These are phyloP conservation scores for Pichia norvegensis DNA, from an alignment of 1,139 yeast species.

Conservation along the genomic window DNA sequence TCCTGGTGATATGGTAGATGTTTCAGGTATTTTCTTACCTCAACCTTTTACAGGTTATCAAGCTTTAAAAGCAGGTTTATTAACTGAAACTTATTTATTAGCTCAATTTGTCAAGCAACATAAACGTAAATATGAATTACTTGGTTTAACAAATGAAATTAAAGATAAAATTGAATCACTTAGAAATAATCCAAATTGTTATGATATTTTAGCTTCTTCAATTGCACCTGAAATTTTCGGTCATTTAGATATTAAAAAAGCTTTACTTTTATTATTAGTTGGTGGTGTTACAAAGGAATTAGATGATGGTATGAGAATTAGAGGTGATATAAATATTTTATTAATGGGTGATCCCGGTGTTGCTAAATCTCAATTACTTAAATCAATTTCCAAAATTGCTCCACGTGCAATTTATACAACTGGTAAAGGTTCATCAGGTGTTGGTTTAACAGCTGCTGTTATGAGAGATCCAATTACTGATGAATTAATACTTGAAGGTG, in stretches of 20 bases:
- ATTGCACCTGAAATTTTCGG: slow-evolving; percentile 98
- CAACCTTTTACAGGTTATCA: slow-evolving; percentile 92
- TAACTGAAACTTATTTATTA: slow-evolving; percentile 90
- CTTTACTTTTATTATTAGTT: slow-evolving; percentile 70
- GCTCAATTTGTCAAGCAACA: slow-evolving; percentile 83
- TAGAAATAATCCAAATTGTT: slow-evolving; percentile 56
- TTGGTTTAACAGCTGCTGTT: slow-evolving; percentile 97
- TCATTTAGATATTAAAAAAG: slow-evolving; percentile 87
- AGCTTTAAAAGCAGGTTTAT: slow-evolving; percentile 83
- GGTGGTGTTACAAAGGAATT: slow-evolving; percentile 95
- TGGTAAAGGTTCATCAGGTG: slow-evolving; percentile 98
- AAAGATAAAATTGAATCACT: slow-evolving; percentile 49
- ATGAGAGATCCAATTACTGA: slow-evolving; percentile 98
- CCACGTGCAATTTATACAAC: slow-evolving; percentile 98
- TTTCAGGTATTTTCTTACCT: slow-evolving; percentile 88
- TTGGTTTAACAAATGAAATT: slow-evolving; percentile 51
- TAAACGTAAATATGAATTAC: slow-evolving; percentile 74
- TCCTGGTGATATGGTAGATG: slow-evolving; percentile 94
- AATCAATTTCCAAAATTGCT: slow-evolving; percentile 85
- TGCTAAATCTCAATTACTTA: slow-evolving; percentile 92
- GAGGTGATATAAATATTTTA: slow-evolving; percentile 96
- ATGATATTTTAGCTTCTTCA: slow-evolving; percentile 73
- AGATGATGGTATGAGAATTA: slow-evolving; percentile 93
- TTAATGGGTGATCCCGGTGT: slow-evolving; percentile 99
- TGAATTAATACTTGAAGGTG: slow-evolving; percentile 97